Percentiles rank a stretch among this genome's conserved stretches.
Evolutionary conservation across 768 basidiomycete genomes (phyloP).

Genomic region (Boletales sp.): DNA sequence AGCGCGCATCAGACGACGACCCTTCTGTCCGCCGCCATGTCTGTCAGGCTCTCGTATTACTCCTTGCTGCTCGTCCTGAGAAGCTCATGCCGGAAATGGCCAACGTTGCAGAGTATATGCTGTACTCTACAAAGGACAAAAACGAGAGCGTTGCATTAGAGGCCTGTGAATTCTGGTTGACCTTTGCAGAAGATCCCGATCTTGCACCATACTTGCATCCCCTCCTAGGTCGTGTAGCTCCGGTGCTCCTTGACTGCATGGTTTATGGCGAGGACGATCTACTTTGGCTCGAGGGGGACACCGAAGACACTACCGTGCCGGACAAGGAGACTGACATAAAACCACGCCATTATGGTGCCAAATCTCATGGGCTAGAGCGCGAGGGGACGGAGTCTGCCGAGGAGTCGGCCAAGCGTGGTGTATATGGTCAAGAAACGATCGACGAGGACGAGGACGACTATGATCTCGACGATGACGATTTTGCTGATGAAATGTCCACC

Average conservation of each 20-base stretch:
- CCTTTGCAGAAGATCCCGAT: slow-evolving; percentile 94
- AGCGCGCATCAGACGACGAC: slow-evolving; percentile 91
- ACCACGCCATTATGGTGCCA: slow-evolving; percentile 86
- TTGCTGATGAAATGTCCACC: slow-evolving; percentile 94
- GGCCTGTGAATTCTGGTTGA: slow-evolving; percentile 99
- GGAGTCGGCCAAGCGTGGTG: slow-evolving; percentile 43
- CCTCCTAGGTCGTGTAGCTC: slow-evolving; percentile 86
- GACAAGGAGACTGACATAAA: slow-evolving; percentile 97
- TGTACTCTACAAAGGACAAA: slow-evolving; percentile 96
- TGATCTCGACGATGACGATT: slow-evolving; percentile 78
- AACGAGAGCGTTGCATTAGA: slow-evolving; percentile 96
- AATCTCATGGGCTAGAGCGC: slow-evolving; percentile 81
- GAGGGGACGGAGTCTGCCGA: slow-evolving; percentile 44
- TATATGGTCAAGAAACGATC: slow-evolving; percentile 76
- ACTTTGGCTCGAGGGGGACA: slow-evolving; percentile 90
- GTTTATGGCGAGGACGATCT: slow-evolving; percentile 94
- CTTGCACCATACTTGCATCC: slow-evolving; percentile 82
- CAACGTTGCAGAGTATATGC: slow-evolving; percentile 97
- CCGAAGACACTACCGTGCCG: slow-evolving; percentile 84
- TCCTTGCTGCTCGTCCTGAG: slow-evolving; percentile 90
- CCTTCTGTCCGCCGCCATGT: slow-evolving; percentile 93
- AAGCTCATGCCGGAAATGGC: slow-evolving; percentile 95
- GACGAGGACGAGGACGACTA: slow-evolving; percentile 88
- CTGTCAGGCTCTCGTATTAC: slow-evolving; percentile 90
- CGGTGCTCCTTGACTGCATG: slow-evolving; percentile 96